Evolutionary conservation across 345 rosid genomes (phyloP).

Genomic region (Salix viminalis): DNA sequence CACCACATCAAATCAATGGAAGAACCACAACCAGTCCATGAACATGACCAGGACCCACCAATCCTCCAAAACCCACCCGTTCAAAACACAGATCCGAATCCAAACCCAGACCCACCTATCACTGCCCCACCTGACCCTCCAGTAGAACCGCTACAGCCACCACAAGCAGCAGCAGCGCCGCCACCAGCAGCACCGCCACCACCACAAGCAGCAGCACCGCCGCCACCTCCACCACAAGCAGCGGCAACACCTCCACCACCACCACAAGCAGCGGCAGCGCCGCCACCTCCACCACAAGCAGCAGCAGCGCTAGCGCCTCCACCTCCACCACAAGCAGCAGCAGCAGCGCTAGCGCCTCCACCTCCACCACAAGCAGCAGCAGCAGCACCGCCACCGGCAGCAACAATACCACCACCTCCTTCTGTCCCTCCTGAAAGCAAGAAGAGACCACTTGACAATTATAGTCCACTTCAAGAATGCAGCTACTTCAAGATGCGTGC

Average conservation of each 20-base stretch:
- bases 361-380: neutral
- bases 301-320: neutral
- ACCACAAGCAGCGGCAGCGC: too few species aligned
- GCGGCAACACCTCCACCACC: neutral
- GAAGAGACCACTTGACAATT: conserved; percentile 53
- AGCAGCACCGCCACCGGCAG: neutral
- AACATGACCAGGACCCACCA: neutral
- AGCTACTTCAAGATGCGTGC: conserved; percentile 44
- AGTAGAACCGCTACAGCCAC: conserved; percentile 2
- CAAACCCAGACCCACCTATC: conserved; percentile 12
- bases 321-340: conserved; percentile 7
- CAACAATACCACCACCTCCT: neutral
- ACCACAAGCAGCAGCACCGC: neutral
- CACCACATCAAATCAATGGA: conserved; percentile 27
- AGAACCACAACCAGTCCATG: conserved; percentile 21
- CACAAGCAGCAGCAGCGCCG: neutral
- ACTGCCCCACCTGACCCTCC: conserved; percentile 24
- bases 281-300: neutral
- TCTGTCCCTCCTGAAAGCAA: conserved; percentile 23
- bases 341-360: conserved; percentile 4
- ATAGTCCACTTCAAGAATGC: conserved; percentile 38
- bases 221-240: conserved; percentile 1
- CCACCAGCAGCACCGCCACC: conserved; percentile 3
- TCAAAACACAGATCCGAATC: conserved; percentile 11
- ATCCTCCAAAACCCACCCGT: conserved; percentile 3